Evolutionary conservation across 805 yeast genomes (phyloP), one percentile per base, ranked within the genome.

Genomic region (Candida incommunis): DNA sequence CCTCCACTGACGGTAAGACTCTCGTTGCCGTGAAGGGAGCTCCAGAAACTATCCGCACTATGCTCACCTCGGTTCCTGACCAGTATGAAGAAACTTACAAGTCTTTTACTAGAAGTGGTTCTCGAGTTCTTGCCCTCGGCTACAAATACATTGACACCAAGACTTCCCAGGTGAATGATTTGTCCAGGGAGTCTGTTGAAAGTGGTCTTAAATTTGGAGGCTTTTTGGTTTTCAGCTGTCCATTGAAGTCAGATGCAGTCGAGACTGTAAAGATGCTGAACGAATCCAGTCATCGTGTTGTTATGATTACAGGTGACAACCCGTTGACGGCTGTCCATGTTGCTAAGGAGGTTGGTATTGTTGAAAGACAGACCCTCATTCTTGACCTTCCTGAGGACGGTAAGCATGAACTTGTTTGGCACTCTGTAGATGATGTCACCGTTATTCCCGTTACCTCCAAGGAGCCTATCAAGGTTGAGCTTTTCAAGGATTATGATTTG

Each of bases 251-350:
- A 29, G 98, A 92, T 66, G 98, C 98, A 29, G 69, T 85, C 60
- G 94, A 79, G 53, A 82, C 95, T 35, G 79, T 92, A 53, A 71
- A 76, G 57, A 90, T 87, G 96, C 72, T 92, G 64, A 90, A 86
- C 64, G 94, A 86, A 59, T 87, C 96, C 1, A 78, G 90, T 45
- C 98, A 92, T 63, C 86, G 98, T 61, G 84, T 86, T 61, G 78
- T 92, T 40, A 92, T 92, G 98, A 92, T 92, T 54, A 92, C 98
- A 42, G 98, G 98, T 71, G 98, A 92, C 66, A 92, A 90, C 64
- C 96, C 98, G 34, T 75, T 92, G 59, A 92, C 98, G 53, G 98
- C 98, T 25, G 92, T 92, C 49, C 96, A 90, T 61, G 98, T 92
- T 54, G 97, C 97, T 21, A 79, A 80, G 55, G 95, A 86, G 64